A percentile compares a stretch with the other conserved stretches of the same genome.
These are phyloP conservation scores for Dunaliella primolecta DNA, from an alignment of 139 green algal species.

Conservation along the genomic window DNA sequence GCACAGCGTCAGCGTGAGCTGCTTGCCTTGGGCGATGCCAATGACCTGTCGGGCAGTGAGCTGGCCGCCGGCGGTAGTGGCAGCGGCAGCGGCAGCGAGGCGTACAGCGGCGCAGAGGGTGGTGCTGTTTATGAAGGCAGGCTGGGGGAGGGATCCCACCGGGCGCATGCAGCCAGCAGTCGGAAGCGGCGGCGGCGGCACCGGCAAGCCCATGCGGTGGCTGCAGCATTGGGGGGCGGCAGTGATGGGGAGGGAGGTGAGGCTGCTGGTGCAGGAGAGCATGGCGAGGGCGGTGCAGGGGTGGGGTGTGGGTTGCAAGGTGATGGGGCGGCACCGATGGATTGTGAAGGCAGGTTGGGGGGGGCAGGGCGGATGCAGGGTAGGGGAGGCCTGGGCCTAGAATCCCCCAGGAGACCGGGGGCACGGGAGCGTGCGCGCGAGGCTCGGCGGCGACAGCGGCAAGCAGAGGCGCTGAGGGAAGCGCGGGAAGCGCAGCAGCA, in stretches of 20 bases:
- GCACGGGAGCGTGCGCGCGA: not conserved
- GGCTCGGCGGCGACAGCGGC: not conserved
- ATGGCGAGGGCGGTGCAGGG: not conserved
- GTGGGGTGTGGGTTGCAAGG: not conserved
- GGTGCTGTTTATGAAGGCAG: not conserved
- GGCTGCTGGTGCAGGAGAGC: not conserved
- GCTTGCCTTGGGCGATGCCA: not conserved
- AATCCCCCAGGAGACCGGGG: not conserved
- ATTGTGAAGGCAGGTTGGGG: not conserved
- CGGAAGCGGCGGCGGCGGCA: not conserved
- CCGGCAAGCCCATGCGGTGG: not conserved
- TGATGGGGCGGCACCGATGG: not conserved
- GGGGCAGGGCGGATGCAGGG: too few species aligned
- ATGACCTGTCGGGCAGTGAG: not conserved
- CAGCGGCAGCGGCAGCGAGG: not conserved
- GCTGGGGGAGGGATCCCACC: not conserved
- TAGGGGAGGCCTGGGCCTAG: not conserved
- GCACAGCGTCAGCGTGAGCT: not conserved
- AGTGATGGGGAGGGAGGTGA: not conserved
- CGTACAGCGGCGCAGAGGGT: not conserved
- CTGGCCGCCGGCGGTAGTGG: not conserved
- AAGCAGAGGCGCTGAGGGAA: not conserved
- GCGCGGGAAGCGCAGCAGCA: not conserved
- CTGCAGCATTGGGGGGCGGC: not conserved
- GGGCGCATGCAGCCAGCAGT: not conserved